phyloP scores from a whole-genome alignment of 2,329 filamentous ascomycete species.

The Penicillium sp. region DNA sequence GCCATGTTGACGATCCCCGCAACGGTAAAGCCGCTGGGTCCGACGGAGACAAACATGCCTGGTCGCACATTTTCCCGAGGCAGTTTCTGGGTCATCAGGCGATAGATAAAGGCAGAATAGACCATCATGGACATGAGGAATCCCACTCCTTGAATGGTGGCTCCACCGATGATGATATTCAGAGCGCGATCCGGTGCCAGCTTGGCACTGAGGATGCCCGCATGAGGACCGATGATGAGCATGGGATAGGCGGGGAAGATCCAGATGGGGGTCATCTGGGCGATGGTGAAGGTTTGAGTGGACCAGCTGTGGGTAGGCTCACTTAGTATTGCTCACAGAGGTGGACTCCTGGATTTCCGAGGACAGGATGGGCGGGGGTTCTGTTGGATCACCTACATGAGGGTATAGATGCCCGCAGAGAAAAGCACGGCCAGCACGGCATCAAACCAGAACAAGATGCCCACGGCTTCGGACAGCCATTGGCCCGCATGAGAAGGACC shows the following conservation, averaged over 20 bases:
- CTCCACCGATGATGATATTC: slow-evolving; percentile 54
- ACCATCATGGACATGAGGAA: slow-evolving; percentile 69
- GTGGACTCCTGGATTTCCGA: neutral
- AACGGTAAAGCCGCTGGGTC: slow-evolving; percentile 65
- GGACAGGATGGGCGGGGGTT: neutral
- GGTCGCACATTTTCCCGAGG: slow-evolving; percentile 69
- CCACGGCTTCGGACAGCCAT: slow-evolving; percentile 58
- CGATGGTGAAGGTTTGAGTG: slow-evolving; percentile 63
- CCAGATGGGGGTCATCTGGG: slow-evolving; percentile 82
- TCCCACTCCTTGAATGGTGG: slow-evolving; percentile 58
- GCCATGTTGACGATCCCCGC: slow-evolving; percentile 57
- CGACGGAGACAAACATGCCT: slow-evolving; percentile 80
- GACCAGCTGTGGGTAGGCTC: slow-evolving; percentile 47
- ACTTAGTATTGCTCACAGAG: slow-evolving; percentile 5
- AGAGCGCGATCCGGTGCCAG: slow-evolving; percentile 42
- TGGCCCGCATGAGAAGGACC: slow-evolving; percentile 56
- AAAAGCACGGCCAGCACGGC: slow-evolving; percentile 59
- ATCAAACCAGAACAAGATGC: slow-evolving; percentile 70
- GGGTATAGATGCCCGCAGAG: slow-evolving; percentile 66
- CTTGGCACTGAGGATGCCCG: slow-evolving; percentile 51
- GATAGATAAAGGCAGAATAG: slow-evolving; percentile 75
- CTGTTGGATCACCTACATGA: slow-evolving; percentile 49
- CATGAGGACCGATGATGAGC: slow-evolving; percentile 69
- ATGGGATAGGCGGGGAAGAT: slow-evolving; percentile 82
- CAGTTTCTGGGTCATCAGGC: slow-evolving; percentile 81